These are phyloP conservation scores for Penicillium sp. DNA, from an alignment of 2,329 filamentous ascomycete genomes.

Conservation along the genomic window DNA sequence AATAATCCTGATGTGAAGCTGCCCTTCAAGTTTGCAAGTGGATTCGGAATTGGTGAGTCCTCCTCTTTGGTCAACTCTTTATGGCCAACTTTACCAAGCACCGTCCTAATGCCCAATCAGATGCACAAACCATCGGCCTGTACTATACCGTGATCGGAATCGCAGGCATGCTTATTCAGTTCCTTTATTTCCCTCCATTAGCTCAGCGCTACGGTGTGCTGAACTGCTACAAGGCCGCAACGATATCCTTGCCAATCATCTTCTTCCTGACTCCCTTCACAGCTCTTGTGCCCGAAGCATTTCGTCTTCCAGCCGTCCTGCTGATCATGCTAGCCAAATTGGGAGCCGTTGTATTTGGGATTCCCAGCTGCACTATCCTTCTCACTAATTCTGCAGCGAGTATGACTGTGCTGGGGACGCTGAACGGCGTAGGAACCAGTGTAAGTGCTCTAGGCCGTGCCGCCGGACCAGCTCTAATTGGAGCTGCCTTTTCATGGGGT, in stretches of 20 bases:
- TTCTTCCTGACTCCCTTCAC: conserved; percentile 83
- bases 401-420: conserved; percentile 73
- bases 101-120: conserved; percentile 33
- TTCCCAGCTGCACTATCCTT: conserved; percentile 85
- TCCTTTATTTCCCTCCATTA: conserved; percentile 76
- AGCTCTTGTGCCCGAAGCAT: conserved; percentile 55
- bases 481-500: conserved; percentile 71
- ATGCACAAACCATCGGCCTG: conserved; percentile 73
- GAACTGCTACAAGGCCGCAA: conserved; percentile 67
- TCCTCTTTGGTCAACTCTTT: neutral
- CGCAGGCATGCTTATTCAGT: conserved; percentile 76
- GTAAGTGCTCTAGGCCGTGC: conserved; percentile 78
- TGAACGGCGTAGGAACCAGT: conserved; percentile 87
- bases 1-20: conserved; percentile 58
- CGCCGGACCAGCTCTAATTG: conserved; percentile 70
- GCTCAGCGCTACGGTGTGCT: conserved; percentile 73
- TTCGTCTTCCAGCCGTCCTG: conserved; percentile 62
- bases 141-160: conserved; percentile 83
- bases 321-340: conserved; percentile 71
- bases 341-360: conserved; percentile 74
- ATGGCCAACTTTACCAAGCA: neutral
- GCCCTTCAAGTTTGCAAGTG: conserved; percentile 79
- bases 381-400: conserved; percentile 82
- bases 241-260: conserved; percentile 66
- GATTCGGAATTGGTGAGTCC: conserved; percentile 63